Base-by-base conservation (phyloP, 352 stramenopile genomes). In the Elongisporangium prolatum region DNA sequence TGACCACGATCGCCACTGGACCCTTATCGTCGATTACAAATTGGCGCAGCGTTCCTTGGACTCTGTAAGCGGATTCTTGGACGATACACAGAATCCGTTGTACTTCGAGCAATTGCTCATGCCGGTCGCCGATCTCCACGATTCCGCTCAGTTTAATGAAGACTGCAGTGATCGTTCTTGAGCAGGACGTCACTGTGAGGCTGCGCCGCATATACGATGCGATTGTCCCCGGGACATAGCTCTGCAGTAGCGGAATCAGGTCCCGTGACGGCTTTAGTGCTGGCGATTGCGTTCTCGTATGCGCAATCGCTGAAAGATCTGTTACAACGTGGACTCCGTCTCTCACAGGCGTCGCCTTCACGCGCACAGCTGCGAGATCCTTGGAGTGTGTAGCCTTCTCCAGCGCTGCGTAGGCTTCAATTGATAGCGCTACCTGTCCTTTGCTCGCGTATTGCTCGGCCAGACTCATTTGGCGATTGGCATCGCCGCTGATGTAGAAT, bases 11-110 rank as follows among this genome's bases (percentile, higher is more conserved):
- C 8, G 83, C 82, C 6, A 93, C 71, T 0, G 82, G 83, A 17
- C 86, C 86, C 65, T 96, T 94, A 63, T 95, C 85, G 28, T 96
- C 86, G 37, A 96, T 91, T 4, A 94, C 66, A 49, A 96, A 93
- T 60, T 96, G 86, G 7, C 85, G 83, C 16, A 96, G 67, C 21
- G 80, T 92, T 37, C 83, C 80, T 21, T 92, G 83, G 0, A 88
- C 79, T 48, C 88, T 88, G 67, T 92, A 92, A 0, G 79, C 80
- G 4, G 80, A 86, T 50, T 91, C 83, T 60, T 91, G 81, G 28
- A 92, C 84, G 7, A 80, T 60, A 38, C 75, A 86, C 48, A 92
- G 57, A 6, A 68, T 82, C 28, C 74, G 73, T 16, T 91, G 80
- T 28, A 89, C 77, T 6, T 73, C 68, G 21, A 77, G 68, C 3